Evolutionary conservation across 345 rosid species (phyloP), one percentile per base, ranked within the genome.

Genomic region (Atalantia buxifolia): DNA sequence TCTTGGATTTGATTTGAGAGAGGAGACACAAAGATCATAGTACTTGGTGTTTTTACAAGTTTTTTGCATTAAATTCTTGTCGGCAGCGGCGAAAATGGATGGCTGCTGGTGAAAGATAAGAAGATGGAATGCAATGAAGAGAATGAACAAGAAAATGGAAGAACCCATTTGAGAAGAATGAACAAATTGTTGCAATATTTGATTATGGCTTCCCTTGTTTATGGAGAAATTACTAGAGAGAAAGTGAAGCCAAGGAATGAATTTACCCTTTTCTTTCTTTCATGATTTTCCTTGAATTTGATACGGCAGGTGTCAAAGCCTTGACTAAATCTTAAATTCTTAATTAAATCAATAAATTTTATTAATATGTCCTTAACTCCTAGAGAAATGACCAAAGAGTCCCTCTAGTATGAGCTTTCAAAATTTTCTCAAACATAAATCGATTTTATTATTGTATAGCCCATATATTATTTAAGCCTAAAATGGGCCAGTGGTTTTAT

Each of bases 41-140:
- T 92, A 79, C 57, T 86, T 87, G 76, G 98, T 92, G 81, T 60
- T 75, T 72, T 88, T 85, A 86, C 97, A 95, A 25, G 93, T 92
- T 69, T 88, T 80, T 69, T 84, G 89, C 83, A 95, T 92, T 78
- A 83, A 78, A 69, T 63, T 69, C 16, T 80, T 45, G 75, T 83
- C 84, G 33, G 83, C 82, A 24, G 65, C 74, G 55, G 72, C 76
- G 31, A 74, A 74, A n/a, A 40, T 7, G 53, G 48, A 38, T 38
- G 50, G 68, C 45, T 18, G 68, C 38, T 18, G 36, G 25, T 3
- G 74, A 28, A 70, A 30, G 22, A 48, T 30, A 31, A 25, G 12
- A 36, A 27, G 63, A 14, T 78, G 35, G 50, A 80, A 28, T 36
- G 80, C 64, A 36, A 80, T 64, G 65, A 74, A 40, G 71, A 88